Evolutionary conservation across 768 basidiomycete species (phyloP), one percentile per base, ranked within the genome.

Genomic region (Psilocybe subaeruginosa): DNA sequence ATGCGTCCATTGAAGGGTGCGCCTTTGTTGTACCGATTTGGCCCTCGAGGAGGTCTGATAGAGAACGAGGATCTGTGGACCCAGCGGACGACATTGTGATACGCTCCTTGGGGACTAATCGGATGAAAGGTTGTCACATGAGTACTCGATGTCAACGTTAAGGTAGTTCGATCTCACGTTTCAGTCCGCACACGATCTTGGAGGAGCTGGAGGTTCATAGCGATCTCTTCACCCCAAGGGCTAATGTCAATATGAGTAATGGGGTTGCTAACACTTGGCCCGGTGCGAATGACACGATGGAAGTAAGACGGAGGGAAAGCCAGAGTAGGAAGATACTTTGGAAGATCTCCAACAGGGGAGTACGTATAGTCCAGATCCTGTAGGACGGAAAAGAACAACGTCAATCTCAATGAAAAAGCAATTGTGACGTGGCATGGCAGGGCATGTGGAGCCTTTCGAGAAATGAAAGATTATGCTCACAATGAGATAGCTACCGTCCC

Each of bases 271-370:
- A 78, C 76, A 14, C 68, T 68, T 14, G 81, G 72, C 14, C 86
- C 84, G 0, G 86, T 88, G 17, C 91, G 85, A 58, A 95, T 86
- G 47, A 93, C 90, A 41, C 90, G 86, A 72, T 95, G 91, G 79
- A 94, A 95, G 74, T 94, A 94, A 19, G 93, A 93, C 1, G 93
- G 93, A 16, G 93, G 82, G 70, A 93, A 92, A 1, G 91, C 90
- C 45, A 95, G 72, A 9, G 89, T 86, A 49, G 90, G 90, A 63
- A 95, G 78, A 73, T 93, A 93, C 66, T 85, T 86, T 17, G 93
- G 91, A 30, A 93, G 74, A 69, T 94, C 92, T 4, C 92, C 92
- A 37, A 85, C 79, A 0, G 81, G 70, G 12, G 91, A 91, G 73
- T 90, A 95, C 17, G 87, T 86, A 71, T 92, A 93, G 71, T 95